Conservation (phyloP, 805 yeast genomes). For the Yamadazyma sp. region DNA sequence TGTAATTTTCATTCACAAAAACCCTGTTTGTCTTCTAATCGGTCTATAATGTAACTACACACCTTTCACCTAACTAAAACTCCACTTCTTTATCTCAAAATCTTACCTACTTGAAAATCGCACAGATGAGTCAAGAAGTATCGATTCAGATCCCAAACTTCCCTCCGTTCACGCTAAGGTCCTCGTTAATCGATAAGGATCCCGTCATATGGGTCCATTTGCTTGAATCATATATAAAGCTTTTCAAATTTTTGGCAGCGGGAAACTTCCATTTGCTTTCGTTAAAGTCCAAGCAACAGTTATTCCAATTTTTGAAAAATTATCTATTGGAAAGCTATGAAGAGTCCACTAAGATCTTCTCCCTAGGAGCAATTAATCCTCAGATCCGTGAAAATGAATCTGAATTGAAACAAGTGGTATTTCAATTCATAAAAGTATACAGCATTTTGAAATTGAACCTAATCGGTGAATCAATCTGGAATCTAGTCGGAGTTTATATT, state of each 20-base stretch:
- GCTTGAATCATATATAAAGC: slow-evolving; percentile 57
- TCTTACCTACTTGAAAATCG: too few species aligned
- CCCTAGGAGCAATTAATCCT: slow-evolving; percentile 70
- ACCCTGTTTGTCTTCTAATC: too few species aligned
- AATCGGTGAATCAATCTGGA: slow-evolving; percentile 64
- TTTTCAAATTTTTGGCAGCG: slow-evolving; percentile 47
- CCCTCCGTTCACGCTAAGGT: slow-evolving; percentile 72
- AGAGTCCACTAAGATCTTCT: slow-evolving; percentile 58
- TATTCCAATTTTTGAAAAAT: slow-evolving; percentile 52
- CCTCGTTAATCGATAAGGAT: slow-evolving; percentile 76
- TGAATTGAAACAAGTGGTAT: slow-evolving; percentile 46
- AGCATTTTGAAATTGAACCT: slow-evolving; percentile 57
- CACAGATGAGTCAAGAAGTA: background rate
- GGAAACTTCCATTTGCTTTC: slow-evolving; percentile 37
- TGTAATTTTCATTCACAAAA: too few species aligned
- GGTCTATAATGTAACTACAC: too few species aligned
- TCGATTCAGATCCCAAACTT: slow-evolving; percentile 52
- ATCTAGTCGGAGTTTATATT: slow-evolving; percentile 55
- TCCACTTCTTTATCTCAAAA: too few species aligned
- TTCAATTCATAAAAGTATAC: slow-evolving; percentile 47
- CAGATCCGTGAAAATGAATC: slow-evolving; percentile 57
- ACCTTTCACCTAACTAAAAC: too few species aligned
- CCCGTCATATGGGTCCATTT: slow-evolving; percentile 82
- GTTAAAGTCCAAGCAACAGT: slow-evolving; percentile 56
- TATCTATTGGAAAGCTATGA: slow-evolving; percentile 60